phyloP scores from a whole-genome alignment of 2,329 filamentous ascomycete genomes.

The Neoascochyta sp. region DNA sequence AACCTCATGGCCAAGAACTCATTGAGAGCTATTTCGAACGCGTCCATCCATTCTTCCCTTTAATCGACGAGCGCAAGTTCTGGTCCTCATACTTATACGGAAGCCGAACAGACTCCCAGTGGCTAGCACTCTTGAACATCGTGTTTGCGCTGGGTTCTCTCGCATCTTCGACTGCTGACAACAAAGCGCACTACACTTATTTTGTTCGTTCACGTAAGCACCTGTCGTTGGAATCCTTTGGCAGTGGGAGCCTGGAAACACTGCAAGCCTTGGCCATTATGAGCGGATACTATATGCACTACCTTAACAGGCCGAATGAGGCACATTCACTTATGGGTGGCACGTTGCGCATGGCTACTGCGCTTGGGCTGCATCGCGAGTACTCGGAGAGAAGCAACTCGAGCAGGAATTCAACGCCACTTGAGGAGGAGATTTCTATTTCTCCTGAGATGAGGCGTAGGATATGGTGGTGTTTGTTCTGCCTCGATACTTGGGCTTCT shows the following conservation, averaged over 20 bases:
- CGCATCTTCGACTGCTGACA: constrained; percentile 58
- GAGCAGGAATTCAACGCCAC: constrained; percentile 13
- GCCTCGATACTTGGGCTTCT: constrained; percentile 44
- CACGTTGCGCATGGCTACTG: constrained; percentile 69
- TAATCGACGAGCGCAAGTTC: constrained; percentile 70
- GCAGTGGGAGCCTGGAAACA: constrained; percentile 68
- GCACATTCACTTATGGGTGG: constrained; percentile 70
- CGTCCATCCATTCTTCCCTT: constrained; percentile 67
- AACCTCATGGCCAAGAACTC: constrained; percentile 63
- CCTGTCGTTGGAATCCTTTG: constrained; percentile 63
- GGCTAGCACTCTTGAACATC: constrained; percentile 71
- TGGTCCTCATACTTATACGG: constrained; percentile 62
- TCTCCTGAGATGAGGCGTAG: constrained; percentile 40
- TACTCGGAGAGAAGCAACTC: constrained; percentile 40
- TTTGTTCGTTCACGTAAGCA: constrained; percentile 66
- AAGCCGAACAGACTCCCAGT: constrained; percentile 62
- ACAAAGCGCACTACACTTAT: constrained; percentile 66
- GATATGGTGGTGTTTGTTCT: constrained; percentile 47
- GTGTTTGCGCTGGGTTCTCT: constrained; percentile 74
- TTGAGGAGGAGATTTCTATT: constrained; percentile 32
- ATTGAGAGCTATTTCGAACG: constrained; percentile 74
- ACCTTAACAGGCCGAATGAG: constrained; percentile 73
- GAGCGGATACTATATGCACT: constrained; percentile 74
- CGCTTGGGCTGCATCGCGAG: constrained; percentile 68
- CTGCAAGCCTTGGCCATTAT: constrained; percentile 68